phyloP scores from a whole-genome alignment of 441 rosid genomes.

The Eutrema salsugineum region DNA sequence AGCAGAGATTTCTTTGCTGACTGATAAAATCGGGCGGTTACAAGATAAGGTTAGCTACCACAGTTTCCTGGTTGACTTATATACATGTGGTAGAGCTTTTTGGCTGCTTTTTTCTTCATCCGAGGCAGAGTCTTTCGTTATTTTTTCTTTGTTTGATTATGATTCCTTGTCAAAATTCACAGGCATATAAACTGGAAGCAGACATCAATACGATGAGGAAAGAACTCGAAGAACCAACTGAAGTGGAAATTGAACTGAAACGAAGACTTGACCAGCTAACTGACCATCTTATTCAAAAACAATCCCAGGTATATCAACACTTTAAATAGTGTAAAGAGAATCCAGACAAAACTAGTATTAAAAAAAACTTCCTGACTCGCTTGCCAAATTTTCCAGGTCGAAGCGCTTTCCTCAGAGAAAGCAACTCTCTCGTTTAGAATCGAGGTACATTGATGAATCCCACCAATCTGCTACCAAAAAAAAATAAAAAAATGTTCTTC shows the following conservation, averaged over 20 bases:
- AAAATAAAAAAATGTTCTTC: neutral
- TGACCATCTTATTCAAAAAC: slow-evolving; percentile 96
- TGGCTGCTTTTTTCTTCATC: neutral
- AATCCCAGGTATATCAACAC: slow-evolving; percentile 70
- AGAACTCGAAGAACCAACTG: slow-evolving; percentile 86
- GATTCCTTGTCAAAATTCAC: slow-evolving; percentile 11
- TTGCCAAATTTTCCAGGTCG: slow-evolving; percentile 55
- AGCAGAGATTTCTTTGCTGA: slow-evolving; percentile 63
- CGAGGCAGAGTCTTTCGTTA: neutral
- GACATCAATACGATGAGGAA: slow-evolving; percentile 67
- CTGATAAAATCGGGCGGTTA: slow-evolving; percentile 61
- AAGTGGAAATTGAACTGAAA: slow-evolving; percentile 83
- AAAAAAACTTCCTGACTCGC: neutral
- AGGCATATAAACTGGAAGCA: slow-evolving; percentile 66
- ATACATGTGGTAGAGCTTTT: neutral
- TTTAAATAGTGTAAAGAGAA: neutral
- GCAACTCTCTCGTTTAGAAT: slow-evolving; percentile 82
- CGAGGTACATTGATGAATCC: slow-evolving; percentile 52
- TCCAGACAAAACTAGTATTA: neutral
- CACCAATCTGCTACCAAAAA: neutral
- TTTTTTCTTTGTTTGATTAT: neutral
- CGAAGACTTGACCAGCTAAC: slow-evolving; percentile 86
- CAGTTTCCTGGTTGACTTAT: slow-evolving; percentile 7
- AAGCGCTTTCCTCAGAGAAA: slow-evolving; percentile 92
- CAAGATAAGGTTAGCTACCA: slow-evolving; percentile 70